Percentiles rank a stretch among this genome's conserved stretches.
phyloP scores from a whole-genome alignment of 2,329 filamentous ascomycete genomes.

The Microsporum canis region DNA sequence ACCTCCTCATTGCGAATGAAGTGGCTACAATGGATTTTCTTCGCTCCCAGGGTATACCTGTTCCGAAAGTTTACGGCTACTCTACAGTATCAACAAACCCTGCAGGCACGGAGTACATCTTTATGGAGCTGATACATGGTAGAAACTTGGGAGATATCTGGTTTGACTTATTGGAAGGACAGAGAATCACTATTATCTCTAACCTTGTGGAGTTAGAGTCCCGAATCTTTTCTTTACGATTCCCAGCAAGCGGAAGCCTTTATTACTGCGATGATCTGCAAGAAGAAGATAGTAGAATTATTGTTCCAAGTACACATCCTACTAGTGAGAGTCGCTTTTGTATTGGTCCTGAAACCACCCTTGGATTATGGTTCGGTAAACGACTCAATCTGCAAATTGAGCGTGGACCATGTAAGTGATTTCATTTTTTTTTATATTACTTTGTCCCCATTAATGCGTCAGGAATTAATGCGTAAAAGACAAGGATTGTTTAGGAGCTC shows the following conservation, averaged over 20 bases:
- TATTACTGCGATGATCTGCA: background rate
- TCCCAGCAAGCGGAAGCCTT: slow-evolving; percentile 5
- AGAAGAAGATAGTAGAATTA: background rate
- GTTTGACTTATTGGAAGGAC: slow-evolving; percentile 14
- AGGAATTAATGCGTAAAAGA: background rate
- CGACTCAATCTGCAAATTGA: background rate
- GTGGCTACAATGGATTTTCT: slow-evolving; percentile 27
- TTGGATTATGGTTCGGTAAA: background rate
- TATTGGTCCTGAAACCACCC: background rate
- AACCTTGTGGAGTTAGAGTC: slow-evolving; percentile 16
- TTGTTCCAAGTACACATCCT: background rate
- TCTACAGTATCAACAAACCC: slow-evolving; percentile 25
- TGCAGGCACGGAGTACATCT: slow-evolving; percentile 32
- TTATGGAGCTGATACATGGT: slow-evolving; percentile 28
- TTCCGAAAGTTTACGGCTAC: slow-evolving; percentile 28
- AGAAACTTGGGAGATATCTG: slow-evolving; percentile 23
- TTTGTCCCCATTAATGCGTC: background rate
- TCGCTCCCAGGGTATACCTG: slow-evolving; percentile 23
- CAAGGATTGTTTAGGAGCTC: background rate
- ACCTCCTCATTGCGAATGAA: slow-evolving; percentile 15
- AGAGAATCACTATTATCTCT: slow-evolving; percentile 12
- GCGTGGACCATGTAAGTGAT: background rate
- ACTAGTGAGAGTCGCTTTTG: background rate
- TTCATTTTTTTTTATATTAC: background rate
- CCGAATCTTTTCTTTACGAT: slow-evolving; percentile 15